Conservation (phyloP, 108 stramenopile species). For the Stephanodiscus triporus region DNA sequence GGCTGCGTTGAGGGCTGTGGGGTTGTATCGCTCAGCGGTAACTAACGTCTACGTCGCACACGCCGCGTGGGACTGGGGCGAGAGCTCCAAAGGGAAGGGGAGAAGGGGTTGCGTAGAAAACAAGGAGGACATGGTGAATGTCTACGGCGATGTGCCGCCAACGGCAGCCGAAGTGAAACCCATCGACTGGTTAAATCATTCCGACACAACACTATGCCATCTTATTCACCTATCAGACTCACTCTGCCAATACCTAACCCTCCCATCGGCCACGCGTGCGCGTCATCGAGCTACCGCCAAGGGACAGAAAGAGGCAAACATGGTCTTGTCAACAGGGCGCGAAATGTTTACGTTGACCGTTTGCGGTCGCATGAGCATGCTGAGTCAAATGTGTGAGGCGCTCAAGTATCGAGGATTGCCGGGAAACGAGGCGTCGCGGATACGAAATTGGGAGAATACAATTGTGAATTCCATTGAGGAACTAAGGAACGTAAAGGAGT, state of each 20-base stretch:
- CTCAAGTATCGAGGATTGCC: conserved; percentile 55
- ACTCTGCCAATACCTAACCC: conserved; percentile 54
- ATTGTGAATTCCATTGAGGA: conserved; percentile 50
- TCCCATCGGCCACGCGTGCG: conserved; percentile 56
- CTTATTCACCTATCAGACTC: conserved; percentile 61
- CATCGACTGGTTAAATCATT: conserved; percentile 57
- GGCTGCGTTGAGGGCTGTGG: conserved; percentile 49
- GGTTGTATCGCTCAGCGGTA: conserved; percentile 41
- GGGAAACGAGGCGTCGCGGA: conserved; percentile 48
- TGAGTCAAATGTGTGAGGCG: conserved; percentile 46
- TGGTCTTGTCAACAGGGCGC: conserved; percentile 28
- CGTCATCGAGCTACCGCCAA: conserved; percentile 51
- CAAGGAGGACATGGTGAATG: conserved; percentile 5
- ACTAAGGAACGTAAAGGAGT: conserved; percentile 59
- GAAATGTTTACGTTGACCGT: conserved; percentile 44
- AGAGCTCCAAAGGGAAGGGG: conserved; percentile 35
- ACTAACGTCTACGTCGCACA: conserved; percentile 59
- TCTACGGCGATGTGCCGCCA: not conserved
- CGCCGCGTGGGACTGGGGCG: conserved; percentile 59
- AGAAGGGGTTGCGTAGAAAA: conserved; percentile 48
- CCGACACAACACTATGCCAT: conserved; percentile 53
- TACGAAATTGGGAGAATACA: conserved; percentile 64
- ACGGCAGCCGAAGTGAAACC: conserved; percentile 6
- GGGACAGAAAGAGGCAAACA: conserved; percentile 53
- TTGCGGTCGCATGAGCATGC: conserved; percentile 49